Evolutionary conservation across 805 yeast species (phyloP).

Genomic region (Monosporozyma yasuniensis): DNA sequence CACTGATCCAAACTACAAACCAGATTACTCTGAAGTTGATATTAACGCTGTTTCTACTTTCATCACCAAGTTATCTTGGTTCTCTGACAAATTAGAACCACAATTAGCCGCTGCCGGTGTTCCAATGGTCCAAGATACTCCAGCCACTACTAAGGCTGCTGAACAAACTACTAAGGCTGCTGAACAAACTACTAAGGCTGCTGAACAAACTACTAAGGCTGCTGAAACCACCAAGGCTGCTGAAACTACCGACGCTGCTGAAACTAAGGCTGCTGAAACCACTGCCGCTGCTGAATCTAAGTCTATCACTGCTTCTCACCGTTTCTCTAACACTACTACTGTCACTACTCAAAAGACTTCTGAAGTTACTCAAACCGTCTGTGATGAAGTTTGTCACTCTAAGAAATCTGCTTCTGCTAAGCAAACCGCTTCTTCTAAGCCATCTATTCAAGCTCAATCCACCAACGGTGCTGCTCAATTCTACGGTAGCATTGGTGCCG

Average conservation of each 20-base stretch:
- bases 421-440: slow-evolving; percentile 6
- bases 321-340: background rate
- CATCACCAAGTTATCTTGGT: slow-evolving; percentile 30
- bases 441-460: slow-evolving; percentile 7
- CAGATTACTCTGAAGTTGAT: slow-evolving; percentile 25
- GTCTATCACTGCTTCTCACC: background rate
- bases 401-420: slow-evolving; percentile 1
- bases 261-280: background rate
- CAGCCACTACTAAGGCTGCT: background rate
- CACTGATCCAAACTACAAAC: slow-evolving; percentile 30
- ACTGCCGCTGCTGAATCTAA: too few relatives aligned
- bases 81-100: slow-evolving; percentile 24
- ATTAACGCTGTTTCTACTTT: slow-evolving; percentile 19
- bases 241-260: background rate
- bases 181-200: background rate
- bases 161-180: slow-evolving; percentile 4
- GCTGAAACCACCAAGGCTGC: too few relatives aligned
- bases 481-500: background rate
- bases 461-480: slow-evolving; percentile 14
- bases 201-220: background rate
- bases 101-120: slow-evolving; percentile 6
- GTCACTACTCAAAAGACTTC: too few relatives aligned
- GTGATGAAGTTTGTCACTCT: too few relatives aligned
- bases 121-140: background rate
- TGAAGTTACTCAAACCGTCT: background rate